phyloP scores from a whole-genome alignment of 345 rosid genomes.

The Gossypium longicalyx region DNA sequence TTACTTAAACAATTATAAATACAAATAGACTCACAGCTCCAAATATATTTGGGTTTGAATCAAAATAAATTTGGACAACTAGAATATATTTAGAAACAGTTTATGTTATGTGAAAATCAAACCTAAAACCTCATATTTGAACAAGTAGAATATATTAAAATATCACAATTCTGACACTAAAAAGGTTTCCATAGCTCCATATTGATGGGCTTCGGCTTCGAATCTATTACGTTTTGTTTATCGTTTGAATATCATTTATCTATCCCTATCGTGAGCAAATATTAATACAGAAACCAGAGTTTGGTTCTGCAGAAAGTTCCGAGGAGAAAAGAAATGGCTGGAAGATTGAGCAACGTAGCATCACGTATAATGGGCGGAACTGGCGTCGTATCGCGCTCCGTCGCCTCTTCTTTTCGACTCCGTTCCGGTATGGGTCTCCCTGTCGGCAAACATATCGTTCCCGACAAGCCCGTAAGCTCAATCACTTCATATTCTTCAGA shows the following conservation, averaged over 20 bases:
- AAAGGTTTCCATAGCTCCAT: background rate
- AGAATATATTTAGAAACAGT: too few relatives aligned
- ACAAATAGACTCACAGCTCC: too few relatives aligned
- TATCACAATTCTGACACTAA: too few relatives aligned
- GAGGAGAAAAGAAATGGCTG: conserved; percentile 54
- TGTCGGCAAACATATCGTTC: conserved; percentile 90
- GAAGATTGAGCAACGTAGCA: conserved; percentile 65
- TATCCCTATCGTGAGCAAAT: background rate
- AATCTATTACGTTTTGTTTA: background rate
- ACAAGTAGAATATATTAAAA: too few relatives aligned
- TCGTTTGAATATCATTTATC: background rate
- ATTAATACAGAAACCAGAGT: background rate
- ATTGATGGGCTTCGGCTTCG: background rate
- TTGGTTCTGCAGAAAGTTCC: background rate
- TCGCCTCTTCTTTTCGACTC: conserved; percentile 66
- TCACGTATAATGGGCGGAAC: conserved; percentile 81
- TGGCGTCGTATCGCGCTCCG: conserved; percentile 69
- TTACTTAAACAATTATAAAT: too few relatives aligned
- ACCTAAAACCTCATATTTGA: too few relatives aligned
- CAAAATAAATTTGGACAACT: too few relatives aligned
- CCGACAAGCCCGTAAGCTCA: conserved; percentile 74
- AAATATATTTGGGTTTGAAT: too few relatives aligned
- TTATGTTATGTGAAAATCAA: too few relatives aligned
- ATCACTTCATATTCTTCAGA: background rate
- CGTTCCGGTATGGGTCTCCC: conserved; percentile 97